Evolutionary conservation across 2,329 filamentous ascomycete species (phyloP).

Genomic region (Phialophora expanda): DNA sequence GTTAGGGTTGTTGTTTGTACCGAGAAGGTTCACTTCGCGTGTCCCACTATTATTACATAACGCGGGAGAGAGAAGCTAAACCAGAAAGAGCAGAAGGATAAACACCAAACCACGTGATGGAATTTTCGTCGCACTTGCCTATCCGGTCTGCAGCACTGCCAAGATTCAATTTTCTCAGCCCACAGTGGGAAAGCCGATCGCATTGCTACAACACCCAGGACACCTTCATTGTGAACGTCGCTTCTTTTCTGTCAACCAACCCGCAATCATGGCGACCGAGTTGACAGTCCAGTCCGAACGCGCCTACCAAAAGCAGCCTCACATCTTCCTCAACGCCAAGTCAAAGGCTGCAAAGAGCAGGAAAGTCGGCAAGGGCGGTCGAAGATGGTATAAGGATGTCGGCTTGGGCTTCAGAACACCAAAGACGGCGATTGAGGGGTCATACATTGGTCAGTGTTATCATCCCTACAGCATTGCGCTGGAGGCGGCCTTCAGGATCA

Average conservation of each 20-base stretch:
- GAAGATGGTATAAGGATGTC: conserved; percentile 99
- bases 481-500: background rate
- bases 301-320: conserved; percentile 99
- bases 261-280: conserved; percentile 90
- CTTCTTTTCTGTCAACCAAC: conserved; percentile 37
- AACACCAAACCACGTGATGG: conserved; percentile 4
- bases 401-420: conserved; percentile 99
- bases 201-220: background rate
- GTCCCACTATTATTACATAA: conserved; percentile 21
- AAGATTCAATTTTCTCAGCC: conserved; percentile 27
- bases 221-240: conserved; percentile 39
- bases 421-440: conserved; percentile 97
- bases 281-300: conserved; percentile 99
- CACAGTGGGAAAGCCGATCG: conserved; percentile 1
- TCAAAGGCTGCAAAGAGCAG: conserved; percentile 79
- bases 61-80: background rate
- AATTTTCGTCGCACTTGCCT: conserved; percentile 2
- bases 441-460: conserved; percentile 85
- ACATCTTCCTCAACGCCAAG: conserved; percentile 99
- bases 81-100: background rate
- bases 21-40: conserved; percentile 22
- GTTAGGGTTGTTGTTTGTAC: conserved; percentile 27
- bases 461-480: background rate
- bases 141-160: conserved; percentile 5
- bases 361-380: conserved; percentile 85